These are phyloP conservation scores for Pythium diclinum DNA, from an alignment of 352 stramenopile genomes.

Conservation along the genomic window DNA sequence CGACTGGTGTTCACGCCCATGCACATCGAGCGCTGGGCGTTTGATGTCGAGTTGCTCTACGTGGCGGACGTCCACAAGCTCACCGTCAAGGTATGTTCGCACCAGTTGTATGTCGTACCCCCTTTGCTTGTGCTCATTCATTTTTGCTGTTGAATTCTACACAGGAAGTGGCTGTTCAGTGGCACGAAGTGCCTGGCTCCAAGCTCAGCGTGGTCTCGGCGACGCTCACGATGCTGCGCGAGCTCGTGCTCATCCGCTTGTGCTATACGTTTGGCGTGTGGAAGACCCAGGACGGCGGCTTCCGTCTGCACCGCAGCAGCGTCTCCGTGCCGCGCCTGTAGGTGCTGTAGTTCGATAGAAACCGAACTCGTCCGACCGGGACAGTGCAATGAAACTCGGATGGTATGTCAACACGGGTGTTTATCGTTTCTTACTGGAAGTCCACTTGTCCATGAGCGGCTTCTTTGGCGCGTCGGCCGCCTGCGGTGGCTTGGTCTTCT, in stretches of 20 bases:
- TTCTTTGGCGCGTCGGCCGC: background rate
- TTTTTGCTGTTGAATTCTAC: background rate
- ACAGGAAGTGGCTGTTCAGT: constrained; percentile 91
- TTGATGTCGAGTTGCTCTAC: constrained; percentile 94
- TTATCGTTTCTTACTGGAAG: constrained; percentile 11
- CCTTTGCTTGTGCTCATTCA: background rate
- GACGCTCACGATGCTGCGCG: constrained; percentile 89
- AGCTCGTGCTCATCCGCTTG: constrained; percentile 88
- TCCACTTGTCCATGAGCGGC: constrained; percentile 10
- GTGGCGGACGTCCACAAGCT: constrained; percentile 62
- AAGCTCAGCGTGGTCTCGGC: constrained; percentile 89
- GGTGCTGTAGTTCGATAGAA: background rate
- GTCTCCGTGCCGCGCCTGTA: constrained; percentile 25
- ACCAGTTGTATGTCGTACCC: no score
- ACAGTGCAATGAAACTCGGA: background rate
- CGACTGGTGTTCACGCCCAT: constrained; percentile 86
- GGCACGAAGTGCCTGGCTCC: constrained; percentile 89
- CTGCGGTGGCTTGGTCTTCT: constrained; percentile 6
- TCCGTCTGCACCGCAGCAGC: constrained; percentile 39
- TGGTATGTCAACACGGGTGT: background rate
- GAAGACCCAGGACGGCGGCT: constrained; percentile 66
- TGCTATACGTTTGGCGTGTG: constrained; percentile 91
- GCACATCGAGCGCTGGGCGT: constrained; percentile 93
- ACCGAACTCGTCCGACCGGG: background rate
- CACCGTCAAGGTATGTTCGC: constrained; percentile 69